Base-by-base conservation (phyloP, 495 filamentous ascomycete genomes). In the Talaromyces wortmannii region DNA sequence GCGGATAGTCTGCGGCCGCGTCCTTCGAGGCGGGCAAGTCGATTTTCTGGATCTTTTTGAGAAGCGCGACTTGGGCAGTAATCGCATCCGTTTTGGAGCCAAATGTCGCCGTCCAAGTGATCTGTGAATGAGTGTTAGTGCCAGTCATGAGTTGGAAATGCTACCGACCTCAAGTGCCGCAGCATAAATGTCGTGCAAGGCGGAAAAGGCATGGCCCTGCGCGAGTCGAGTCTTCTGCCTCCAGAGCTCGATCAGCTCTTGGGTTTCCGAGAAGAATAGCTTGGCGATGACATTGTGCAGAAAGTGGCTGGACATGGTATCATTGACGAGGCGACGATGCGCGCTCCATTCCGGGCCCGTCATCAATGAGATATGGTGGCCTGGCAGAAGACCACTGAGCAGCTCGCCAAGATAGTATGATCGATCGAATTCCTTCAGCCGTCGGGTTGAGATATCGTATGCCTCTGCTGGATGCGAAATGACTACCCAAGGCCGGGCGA, bases 391-490 rank as follows among this genome's bases (percentile, higher is more conserved):
- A 4, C 55, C 58, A 18, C 56, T 48, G 40, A 76, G 23, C 1
- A 23, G 23, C 23, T 23, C 60, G 0, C 48, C 56, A 8, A 61
- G 55, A 13, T 65, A 50, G 36, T 57, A 6, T 45, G 66, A 63
- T 7, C 67, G 53, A 52, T 77, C 71, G 48, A 77, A 75, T 50
- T 76, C 72, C 54, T 45, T 64, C 47, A 65, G 70, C 5, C 74
- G 69, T 2, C 69, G 66, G 13, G 70, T 48, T 11, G 72, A 57
- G 31, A 77, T 67, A 57, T 78, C 74, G 48, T 68, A 59, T 33
- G 61, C 50, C 57, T 77, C 74, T 7, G 57, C 58, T 6, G 60
- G 64, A 48, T 78, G 71, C 12, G 66, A 56, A 6, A 78, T 51
- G 3, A 78, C 50, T 10, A 78, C 59, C 51, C 56, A 63, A 5